phyloP scores from a whole-genome alignment of 2,329 filamentous ascomycete genomes.

The Xylaria polymorpha region DNA sequence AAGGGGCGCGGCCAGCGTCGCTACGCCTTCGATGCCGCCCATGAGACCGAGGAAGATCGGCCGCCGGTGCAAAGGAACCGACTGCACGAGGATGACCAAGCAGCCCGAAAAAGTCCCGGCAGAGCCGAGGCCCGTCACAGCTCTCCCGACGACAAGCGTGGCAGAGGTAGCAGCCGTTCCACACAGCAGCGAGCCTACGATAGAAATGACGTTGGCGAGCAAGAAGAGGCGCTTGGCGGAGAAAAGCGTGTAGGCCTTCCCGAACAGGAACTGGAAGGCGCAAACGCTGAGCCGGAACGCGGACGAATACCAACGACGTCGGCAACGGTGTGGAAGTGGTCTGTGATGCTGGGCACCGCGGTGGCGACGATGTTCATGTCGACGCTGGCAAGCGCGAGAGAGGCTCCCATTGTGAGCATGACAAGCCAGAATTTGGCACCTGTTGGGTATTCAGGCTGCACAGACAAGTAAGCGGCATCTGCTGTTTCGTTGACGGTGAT shows the following conservation, averaged over 20 bases:
- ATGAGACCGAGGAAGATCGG: slow-evolving; percentile 52
- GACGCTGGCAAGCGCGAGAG: slow-evolving; percentile 3
- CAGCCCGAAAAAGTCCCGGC: slow-evolving; percentile 54
- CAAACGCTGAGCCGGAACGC: slow-evolving; percentile 53
- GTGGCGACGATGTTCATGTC: slow-evolving; percentile 19
- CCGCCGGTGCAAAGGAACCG: slow-evolving; percentile 50
- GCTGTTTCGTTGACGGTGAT: not conserved
- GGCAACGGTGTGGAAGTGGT: slow-evolving; percentile 20
- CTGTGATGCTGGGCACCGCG: slow-evolving; percentile 11
- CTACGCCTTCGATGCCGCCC: slow-evolving; percentile 52
- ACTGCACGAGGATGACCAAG: slow-evolving; percentile 50
- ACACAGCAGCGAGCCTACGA: slow-evolving; percentile 54
- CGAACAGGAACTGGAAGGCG: slow-evolving; percentile 54
- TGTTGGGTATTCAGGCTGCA: not conserved
- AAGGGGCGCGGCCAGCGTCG: slow-evolving; percentile 52
- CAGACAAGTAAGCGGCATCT: not conserved
- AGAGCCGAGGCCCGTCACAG: slow-evolving; percentile 53
- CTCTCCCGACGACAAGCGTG: slow-evolving; percentile 55
- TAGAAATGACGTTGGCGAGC: slow-evolving; percentile 50
- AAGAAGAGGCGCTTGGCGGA: slow-evolving; percentile 51
- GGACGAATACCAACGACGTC: slow-evolving; percentile 51
- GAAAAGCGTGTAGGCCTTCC: slow-evolving; percentile 54
- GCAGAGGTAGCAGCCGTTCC: slow-evolving; percentile 53
- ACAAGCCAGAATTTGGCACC: slow-evolving; percentile 9
- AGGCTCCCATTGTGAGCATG: slow-evolving; percentile 1